These are phyloP conservation scores for Macrolepiota albuminosa DNA, from an alignment of 768 basidiomycete genomes.

Conservation along the genomic window DNA sequence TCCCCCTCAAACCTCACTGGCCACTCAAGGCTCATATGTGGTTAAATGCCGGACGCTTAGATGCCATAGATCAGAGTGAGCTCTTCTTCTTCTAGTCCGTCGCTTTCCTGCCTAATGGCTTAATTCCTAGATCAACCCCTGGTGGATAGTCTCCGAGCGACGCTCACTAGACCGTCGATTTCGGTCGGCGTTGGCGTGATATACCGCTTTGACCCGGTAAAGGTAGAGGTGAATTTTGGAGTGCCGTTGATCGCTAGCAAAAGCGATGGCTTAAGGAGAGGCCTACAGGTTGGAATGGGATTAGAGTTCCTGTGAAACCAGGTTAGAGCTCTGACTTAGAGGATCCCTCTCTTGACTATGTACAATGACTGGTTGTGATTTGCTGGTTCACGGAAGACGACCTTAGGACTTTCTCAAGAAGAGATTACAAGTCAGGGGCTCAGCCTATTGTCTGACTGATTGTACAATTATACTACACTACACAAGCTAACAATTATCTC, in stretches of 20 bases:
- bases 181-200: constrained; percentile 81
- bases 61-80: constrained; percentile 55
- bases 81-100: neutral
- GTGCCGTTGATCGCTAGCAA: constrained; percentile 69
- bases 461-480: neutral
- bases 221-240: constrained; percentile 88
- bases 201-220: constrained; percentile 76
- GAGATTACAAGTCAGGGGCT: neutral
- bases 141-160: constrained; percentile 31
- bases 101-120: neutral
- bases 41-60: constrained; percentile 77
- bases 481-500: too few relatives aligned
- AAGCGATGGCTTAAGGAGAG: constrained; percentile 63
- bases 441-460: neutral
- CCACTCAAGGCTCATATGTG: constrained; percentile 79
- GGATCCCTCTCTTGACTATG: neutral
- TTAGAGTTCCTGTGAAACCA: constrained; percentile 46
- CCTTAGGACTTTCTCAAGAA: neutral
- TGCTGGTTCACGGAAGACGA: neutral
- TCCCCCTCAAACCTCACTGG: constrained; percentile 76
- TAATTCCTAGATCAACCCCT: constrained; percentile 29
- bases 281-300: constrained; percentile 79
- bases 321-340: neutral
- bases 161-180: constrained; percentile 57
- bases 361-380: neutral